Base-by-base conservation (phyloP, 2,329 filamentous ascomycete species). In the Golovinomyces cichoracearum region DNA sequence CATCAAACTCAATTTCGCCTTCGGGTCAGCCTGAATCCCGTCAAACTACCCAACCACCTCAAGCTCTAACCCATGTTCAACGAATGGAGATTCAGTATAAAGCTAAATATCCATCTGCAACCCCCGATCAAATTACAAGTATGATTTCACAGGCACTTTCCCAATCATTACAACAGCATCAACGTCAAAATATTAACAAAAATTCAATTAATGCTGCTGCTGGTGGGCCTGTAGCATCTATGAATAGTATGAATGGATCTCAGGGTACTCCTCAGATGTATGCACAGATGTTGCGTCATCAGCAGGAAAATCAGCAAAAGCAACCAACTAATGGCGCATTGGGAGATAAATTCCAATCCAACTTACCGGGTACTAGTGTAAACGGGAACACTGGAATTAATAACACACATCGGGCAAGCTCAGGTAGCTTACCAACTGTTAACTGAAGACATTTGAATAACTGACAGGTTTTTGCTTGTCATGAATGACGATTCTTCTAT, bases 111-210 rank as follows among this genome's bases (percentile, higher is more conserved):
- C 59, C 59, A 5, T 52, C 53, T 45, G 61, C 71, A 52, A 63
- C 68, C 1, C 64, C 66, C 3, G 71, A 75, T 23, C 69, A 76
- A 57, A 63, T 75, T 9, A 67, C 64, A 49, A 65, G 66, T 37
- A 57, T 72, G 52, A 70, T 72, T 3, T 70, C 66, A 1, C 67
- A 73, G 33, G 65, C 50, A 9, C 38, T 58, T 5, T 50, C 50
- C 26, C 52, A 53, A 40, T 46, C 50, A 19, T 49, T 53, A 17
- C 47, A 52, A 41, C 51, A 52, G 25, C 53, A 53, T 27, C 63
- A 65, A 51, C 64, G 65, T 53, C 66, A 69, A 52, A 66, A 62
- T 47, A 50, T 58, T n/a, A 68, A 66, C n/a, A 67, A 70, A 55
- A 67, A 64, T 37, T 67, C 69, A 2, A 66, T 71, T 60, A 69